phyloP scores from a whole-genome alignment of 1,139 yeast species.

The Yamadazyma triangularis region DNA sequence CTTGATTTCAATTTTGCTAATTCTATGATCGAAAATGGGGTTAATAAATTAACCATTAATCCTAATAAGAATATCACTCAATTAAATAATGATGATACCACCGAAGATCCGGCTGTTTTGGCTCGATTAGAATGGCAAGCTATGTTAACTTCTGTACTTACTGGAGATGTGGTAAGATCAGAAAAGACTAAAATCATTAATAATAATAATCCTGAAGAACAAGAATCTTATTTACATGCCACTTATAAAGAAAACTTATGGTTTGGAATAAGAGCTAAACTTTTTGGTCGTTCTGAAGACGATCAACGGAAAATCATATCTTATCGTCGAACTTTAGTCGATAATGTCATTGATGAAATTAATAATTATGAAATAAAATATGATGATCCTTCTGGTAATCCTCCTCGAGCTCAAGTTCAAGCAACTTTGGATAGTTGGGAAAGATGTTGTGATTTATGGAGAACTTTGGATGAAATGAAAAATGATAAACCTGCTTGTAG shows the following conservation, averaged over 20 bases:
- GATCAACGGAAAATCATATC: constrained; percentile 74
- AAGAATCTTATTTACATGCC: constrained; percentile 48
- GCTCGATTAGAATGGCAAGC: constrained; percentile 96
- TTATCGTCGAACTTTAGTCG: constrained; percentile 70
- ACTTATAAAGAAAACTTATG: constrained; percentile 76
- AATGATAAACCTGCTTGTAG: constrained; percentile 72
- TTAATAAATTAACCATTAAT: constrained; percentile 22
- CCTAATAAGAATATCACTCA: constrained; percentile 34
- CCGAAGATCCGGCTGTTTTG: constrained; percentile 59
- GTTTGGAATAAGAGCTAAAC: constrained; percentile 75
- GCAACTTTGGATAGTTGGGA: constrained; percentile 59
- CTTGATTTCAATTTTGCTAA: constrained; percentile 39
- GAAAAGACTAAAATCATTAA: constrained; percentile 79
- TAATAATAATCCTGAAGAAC: constrained; percentile 36
- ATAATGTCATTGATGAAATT: constrained; percentile 68
- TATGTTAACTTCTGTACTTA: constrained; percentile 83
- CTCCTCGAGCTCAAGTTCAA: constrained; percentile 49
- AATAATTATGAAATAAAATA: constrained; percentile 54
- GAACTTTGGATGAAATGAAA: constrained; percentile 72
- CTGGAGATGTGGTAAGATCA: constrained; percentile 90
- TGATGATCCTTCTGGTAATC: constrained; percentile 24
- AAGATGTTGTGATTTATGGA: constrained; percentile 74
- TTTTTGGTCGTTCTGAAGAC: constrained; percentile 74
- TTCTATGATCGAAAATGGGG: constrained; percentile 26
- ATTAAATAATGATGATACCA: constrained; percentile 33